Evolutionary conservation across 2,329 filamentous ascomycete species (phyloP), one percentile per base, ranked within the genome.

Genomic region (Penicillium sp.): DNA sequence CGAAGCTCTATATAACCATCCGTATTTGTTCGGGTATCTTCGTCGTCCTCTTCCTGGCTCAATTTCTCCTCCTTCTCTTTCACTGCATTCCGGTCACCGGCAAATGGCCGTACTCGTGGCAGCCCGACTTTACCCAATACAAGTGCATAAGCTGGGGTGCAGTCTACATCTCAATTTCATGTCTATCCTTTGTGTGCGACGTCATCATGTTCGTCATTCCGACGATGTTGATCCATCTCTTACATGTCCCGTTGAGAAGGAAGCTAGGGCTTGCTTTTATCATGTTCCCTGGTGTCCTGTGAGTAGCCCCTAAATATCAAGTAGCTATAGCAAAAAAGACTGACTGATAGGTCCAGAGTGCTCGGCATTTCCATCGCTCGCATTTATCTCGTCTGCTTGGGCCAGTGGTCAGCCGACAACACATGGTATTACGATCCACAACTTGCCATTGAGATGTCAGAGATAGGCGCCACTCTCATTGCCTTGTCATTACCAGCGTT

Each of bases 351-450:
- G 21, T 3, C n/a, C 47, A 80, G 78, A 9, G 79, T 81, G 20
- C 74, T 81, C 55, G 72, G 71, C 5, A 80, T 81, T 24, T 81
- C 79, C 1, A 69, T 77, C 16, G 64, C 76, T 14, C 77, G 79
- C 4, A 65, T 81, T 21, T 72, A 75, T 26, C 71, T 82, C 16
- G 48, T 57, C 26, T 78, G 81, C 1, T 75, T 79, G 42, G 61
- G 68, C 23, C 78, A 79, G 0, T 77, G 81, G 76, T 68, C 76
- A 26, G 56, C 68, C 2, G 79, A 81, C 61, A 68, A 69, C 66
- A 80, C 78, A 16, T 82, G 80, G 79, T 69, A 71, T 23, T 82
- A 82, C 62, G 75, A 79, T 52, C 76, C 79, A 0, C 74, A 81
- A 69, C 66, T 82, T 3, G 76, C 68, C 3, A 73, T 81, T 3